A percentile compares a stretch with the other conserved stretches of the same genome.
phyloP scores from a whole-genome alignment of 2,329 filamentous ascomycete genomes.

The Trichoderma pleuroti region DNA sequence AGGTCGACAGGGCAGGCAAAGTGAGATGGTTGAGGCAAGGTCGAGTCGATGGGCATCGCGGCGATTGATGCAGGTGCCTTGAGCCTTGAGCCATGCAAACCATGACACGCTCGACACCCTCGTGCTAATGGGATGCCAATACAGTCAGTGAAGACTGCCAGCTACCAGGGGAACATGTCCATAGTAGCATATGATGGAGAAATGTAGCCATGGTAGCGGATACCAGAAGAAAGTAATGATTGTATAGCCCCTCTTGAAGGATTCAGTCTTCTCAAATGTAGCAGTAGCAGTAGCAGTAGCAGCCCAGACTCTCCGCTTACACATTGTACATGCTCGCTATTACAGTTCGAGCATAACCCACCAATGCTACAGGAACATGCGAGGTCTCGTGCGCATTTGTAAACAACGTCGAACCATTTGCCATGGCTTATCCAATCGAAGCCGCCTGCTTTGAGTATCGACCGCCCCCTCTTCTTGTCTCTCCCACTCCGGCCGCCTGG shows the following conservation, averaged over 20 bases:
- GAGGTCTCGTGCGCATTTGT: slow-evolving; percentile 11
- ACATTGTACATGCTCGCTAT: not conserved
- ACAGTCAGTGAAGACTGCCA: not conserved
- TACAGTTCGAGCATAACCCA: not conserved
- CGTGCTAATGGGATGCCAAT: not conserved
- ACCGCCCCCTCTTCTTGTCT: not conserved
- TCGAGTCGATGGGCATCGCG: not conserved
- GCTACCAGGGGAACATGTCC: not conserved
- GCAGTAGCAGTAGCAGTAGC: too few relatives aligned
- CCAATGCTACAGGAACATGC: not conserved
- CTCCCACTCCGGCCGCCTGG: not conserved
- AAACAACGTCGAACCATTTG: slow-evolving; percentile 12
- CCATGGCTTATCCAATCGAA: not conserved
- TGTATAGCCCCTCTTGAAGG: not conserved
- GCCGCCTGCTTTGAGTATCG: not conserved
- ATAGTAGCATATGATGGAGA: not conserved
- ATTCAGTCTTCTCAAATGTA: not conserved
- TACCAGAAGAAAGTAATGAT: not conserved
- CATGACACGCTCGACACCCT: not conserved
- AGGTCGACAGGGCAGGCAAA: not conserved
- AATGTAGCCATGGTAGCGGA: not conserved
- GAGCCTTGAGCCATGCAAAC: too few relatives aligned
- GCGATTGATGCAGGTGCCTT: not conserved
- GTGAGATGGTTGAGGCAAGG: not conserved
- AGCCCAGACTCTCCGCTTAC: not conserved